Percentiles rank a stretch among this genome's conserved stretches.
phyloP scores from a whole-genome alignment of 495 filamentous ascomycete species.

The Chaetomidium leptoderma region DNA sequence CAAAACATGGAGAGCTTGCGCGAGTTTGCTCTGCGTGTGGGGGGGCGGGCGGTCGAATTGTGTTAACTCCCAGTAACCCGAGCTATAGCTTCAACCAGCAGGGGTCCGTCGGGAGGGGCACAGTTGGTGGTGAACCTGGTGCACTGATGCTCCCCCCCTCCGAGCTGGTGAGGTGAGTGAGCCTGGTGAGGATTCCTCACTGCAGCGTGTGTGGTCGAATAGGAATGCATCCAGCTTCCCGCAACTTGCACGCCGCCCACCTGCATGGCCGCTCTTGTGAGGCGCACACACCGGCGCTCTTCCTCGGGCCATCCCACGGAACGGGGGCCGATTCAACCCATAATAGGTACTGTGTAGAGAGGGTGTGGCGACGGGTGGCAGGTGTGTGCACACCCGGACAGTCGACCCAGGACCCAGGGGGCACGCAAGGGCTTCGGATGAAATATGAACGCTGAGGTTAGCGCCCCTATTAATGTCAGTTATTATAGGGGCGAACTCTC shows the following conservation, averaged over 20 bases:
- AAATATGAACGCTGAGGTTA: neutral
- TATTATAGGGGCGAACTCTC: neutral
- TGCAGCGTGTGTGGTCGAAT: slow-evolving; percentile 17
- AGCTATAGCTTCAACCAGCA: slow-evolving; percentile 26
- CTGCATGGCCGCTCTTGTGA: slow-evolving; percentile 2
- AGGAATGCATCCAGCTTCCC: slow-evolving; percentile 24
- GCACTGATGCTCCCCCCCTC: slow-evolving; percentile 4
- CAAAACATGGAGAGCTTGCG: neutral
- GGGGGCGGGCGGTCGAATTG: slow-evolving; percentile 10
- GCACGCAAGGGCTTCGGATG: neutral
- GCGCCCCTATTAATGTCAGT: neutral
- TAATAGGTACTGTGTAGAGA: neutral
- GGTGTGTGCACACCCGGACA: slow-evolving; percentile 7
- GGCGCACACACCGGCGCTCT: slow-evolving; percentile 6
- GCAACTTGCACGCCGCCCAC: slow-evolving; percentile 12
- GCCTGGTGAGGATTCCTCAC: neutral
- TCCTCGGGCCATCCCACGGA: neutral
- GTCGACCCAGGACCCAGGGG: neutral
- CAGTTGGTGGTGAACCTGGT: slow-evolving; percentile 14
- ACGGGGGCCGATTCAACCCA: neutral
- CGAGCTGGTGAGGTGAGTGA: neutral
- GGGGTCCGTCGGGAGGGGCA: slow-evolving; percentile 25
- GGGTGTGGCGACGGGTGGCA: slow-evolving; percentile 21
- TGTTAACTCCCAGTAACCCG: slow-evolving; percentile 19
- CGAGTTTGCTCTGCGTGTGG: neutral